phyloP scores from a whole-genome alignment of 352 stramenopile species.

The Globisporangium heterothallicum region DNA sequence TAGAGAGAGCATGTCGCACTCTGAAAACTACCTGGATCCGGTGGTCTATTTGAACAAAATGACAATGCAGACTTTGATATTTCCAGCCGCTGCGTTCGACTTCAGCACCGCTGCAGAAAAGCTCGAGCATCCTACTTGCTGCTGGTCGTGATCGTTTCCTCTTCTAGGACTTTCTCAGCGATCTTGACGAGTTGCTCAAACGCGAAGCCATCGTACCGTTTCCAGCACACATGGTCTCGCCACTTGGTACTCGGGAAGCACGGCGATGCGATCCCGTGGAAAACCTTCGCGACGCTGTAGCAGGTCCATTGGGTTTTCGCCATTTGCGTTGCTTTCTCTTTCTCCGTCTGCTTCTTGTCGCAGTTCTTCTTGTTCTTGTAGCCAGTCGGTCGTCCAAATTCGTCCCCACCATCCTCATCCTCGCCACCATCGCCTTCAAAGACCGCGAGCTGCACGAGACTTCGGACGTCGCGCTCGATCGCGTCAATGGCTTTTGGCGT shows the following conservation, averaged over 20 bases:
- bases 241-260: constrained; percentile 53
- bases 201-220: constrained; percentile 54
- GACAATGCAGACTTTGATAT: too few species aligned
- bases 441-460: constrained; percentile 25
- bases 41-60: too few species aligned
- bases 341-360: not conserved
- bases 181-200: constrained; percentile 74
- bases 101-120: not conserved
- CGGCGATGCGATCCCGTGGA: constrained; percentile 67
- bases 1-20: too few species aligned
- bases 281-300: constrained; percentile 69
- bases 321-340: constrained; percentile 6
- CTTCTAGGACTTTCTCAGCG: constrained; percentile 42
- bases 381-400: constrained; percentile 4
- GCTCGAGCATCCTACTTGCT: not conserved
- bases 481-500: constrained; percentile 38
- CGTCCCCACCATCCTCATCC: constrained; percentile 13
- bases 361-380: not conserved
- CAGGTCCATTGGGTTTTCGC: constrained; percentile 37
- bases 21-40: too few species aligned
- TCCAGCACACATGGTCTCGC: constrained; percentile 63
- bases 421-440: constrained; percentile 14
- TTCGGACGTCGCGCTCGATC: constrained; percentile 50
- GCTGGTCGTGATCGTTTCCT: constrained; percentile 4
- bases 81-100: too few species aligned